Base-by-base conservation (phyloP, 2,329 filamentous ascomycete species). In the Emergomyces orientalis region DNA sequence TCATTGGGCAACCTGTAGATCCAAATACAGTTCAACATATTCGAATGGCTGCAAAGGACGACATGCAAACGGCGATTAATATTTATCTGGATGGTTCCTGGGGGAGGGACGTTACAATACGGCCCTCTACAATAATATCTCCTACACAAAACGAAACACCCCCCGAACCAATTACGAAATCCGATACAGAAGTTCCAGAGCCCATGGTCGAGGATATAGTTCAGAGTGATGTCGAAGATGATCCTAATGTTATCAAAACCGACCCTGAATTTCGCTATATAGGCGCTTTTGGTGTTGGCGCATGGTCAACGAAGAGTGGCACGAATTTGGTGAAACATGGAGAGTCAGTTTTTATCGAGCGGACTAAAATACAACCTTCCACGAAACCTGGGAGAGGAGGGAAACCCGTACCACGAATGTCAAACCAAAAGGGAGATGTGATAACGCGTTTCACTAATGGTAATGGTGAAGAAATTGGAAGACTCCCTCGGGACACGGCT, bases 301-400 rank as follows among this genome's bases (percentile, higher is more conserved):
- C 88, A 4, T 99, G 94, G 94, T 87, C 90, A 6, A 97, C 93
- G 3, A 86, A 87, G 69, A 97, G 91, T 73, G 93, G 93, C 0
- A 78, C 77, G 2, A 85, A 84, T 45, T 73, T 97, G 6, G 72
- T 99, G 32, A 88, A 86, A 67, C 89, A 96, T 70, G 91, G 89
- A 19, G 93, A 97, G 67, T 69, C 77, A n/a, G 86, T 99, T 63
- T 86, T 82, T 59, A 96, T 99, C 54, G 93, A 97, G 75, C 86
- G 94, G 52, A 86, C 91, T 64, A 92, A 88, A 74, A 86, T 88
- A 32, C 86, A 88, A 65, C 81, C 83, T 14, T 81, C 84, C 77
- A 66, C 67, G 64, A 80, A 70, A 75, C 72, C 62, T 70, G 78
- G 68, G 79, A 81, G 75, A 72, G 75, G 70, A 65, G 77, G 76